Conservation (phyloP, 306 rosid species). For the Macrotyloma uniflorum region DNA sequence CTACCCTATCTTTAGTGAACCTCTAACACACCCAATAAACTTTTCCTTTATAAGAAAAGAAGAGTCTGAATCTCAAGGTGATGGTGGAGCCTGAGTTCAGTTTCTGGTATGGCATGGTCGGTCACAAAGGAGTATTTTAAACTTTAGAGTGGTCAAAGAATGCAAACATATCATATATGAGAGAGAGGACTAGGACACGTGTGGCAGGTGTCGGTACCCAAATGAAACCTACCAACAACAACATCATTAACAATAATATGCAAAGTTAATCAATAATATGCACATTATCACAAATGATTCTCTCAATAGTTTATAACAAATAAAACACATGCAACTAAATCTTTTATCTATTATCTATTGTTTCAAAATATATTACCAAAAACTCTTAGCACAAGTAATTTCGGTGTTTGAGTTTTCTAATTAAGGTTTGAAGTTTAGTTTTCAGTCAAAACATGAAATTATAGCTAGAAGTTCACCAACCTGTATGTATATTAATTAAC, state of each 20-base stretch:
- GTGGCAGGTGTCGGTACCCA: conserved; percentile 13
- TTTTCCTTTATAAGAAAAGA: no score
- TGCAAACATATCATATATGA: neutral
- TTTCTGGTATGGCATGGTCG: neutral
- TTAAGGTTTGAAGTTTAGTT: no score
- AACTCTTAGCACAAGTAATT: no score
- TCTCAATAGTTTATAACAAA: neutral
- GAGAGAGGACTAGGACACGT: conserved; percentile 16
- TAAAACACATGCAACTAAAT: neutral
- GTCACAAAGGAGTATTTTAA: neutral
- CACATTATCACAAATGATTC: neutral
- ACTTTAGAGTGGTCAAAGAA: neutral
- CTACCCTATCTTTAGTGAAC: no score
- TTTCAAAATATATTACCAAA: no score
- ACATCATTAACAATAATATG: neutral
- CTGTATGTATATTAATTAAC: neutral
- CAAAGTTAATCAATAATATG: neutral
- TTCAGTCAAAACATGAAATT: no score
- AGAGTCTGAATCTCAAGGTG: neutral
- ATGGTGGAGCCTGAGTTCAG: neutral
- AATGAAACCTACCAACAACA: conserved; percentile 17
- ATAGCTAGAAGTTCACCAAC: no score
- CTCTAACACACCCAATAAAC: no score
- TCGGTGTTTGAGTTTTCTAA: no score
- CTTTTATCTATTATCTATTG: no score